phyloP scores from a whole-genome alignment of 225 moss, liverwort and hornwort genomes.

The Polytrichum formosum region DNA sequence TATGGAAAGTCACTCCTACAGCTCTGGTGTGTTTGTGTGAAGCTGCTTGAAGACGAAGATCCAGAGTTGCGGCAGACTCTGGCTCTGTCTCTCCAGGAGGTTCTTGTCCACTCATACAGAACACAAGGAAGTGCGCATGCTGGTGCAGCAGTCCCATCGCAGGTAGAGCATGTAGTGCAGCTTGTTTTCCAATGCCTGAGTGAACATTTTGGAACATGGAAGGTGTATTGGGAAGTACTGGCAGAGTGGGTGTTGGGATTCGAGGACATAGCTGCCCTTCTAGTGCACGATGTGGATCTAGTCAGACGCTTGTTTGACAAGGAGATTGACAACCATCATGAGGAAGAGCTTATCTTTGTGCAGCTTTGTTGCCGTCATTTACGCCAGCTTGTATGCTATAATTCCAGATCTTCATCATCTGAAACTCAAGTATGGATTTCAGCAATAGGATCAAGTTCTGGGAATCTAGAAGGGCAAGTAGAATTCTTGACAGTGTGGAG shows the following conservation, averaged over 20 bases:
- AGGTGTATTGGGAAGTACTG: constrained; percentile 63
- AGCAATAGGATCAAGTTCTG: neutral
- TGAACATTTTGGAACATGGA: constrained; percentile 75
- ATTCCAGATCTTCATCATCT: constrained; percentile 8
- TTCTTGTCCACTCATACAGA: constrained; percentile 49
- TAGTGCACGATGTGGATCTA: constrained; percentile 53
- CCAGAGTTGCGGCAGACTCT: constrained; percentile 71
- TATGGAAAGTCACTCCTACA: constrained; percentile 63
- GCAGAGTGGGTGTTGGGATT: constrained; percentile 79
- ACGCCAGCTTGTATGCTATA: constrained; percentile 21
- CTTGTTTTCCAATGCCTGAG: constrained; percentile 73
- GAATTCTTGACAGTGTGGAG: constrained; percentile 61
- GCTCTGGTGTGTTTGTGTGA: constrained; percentile 85
- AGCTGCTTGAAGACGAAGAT: constrained; percentile 95
- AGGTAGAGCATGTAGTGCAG: constrained; percentile 92
- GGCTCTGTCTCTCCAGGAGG: constrained; percentile 61
- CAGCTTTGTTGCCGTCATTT: constrained; percentile 90
- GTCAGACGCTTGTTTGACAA: constrained; percentile 90
- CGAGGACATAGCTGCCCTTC: constrained; percentile 47
- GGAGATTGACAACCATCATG: constrained; percentile 99
- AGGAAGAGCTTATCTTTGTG: constrained; percentile 87
- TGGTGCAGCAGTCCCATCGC: constrained; percentile 64
- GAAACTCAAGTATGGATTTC: neutral
- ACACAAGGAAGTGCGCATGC: constrained; percentile 24
- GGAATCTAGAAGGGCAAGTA: constrained; percentile 15